Base-by-base conservation (phyloP, 2,329 filamentous ascomycete species). In the Diaporthe helianthi region DNA sequence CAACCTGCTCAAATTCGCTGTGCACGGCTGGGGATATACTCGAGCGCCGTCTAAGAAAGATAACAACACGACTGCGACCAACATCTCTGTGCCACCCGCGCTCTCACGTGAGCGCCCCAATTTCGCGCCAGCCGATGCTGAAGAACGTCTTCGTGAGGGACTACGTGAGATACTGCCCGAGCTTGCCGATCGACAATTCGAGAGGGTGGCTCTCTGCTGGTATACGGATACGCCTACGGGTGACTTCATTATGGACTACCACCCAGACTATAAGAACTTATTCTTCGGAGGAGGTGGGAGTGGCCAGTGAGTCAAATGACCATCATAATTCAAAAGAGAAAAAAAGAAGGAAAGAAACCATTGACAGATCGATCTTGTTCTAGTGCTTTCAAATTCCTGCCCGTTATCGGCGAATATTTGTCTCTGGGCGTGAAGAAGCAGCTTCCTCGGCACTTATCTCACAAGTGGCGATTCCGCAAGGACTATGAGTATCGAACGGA, bases 351-450 rank as follows among this genome's bases (percentile, higher is more conserved):
- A n/a, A n/a, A n/a, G n/a, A n/a, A n/a, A n/a, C n/a, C 9, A 53
- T 19, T 53, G 29, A 53, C 26, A 53, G 10, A 3, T 29, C 29
- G 10, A 3, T 29, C 29, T 33, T 33, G 13, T 19, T 53, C 51
- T 13, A 53, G 51, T 53, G 51, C 51, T n/a, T 53, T 53, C 51
- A 53, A 53, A 33, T 53, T 53, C 19, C 51, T 53, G 31, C 51
- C 51, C 17, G 51, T 53, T 3, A 17, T 53, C 3, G 51, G 51
- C 15, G 51, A 53, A 33, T 53, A 53, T 29, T 29, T 53, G 33
- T 1, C 51, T 53, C n/a, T 53, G 29, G 51, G 51, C 3, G 12
- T 53, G 17, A 53, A 53, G 51, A 53, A 53, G 29, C 9, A 53
- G 51, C 51, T 53, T n/a, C 51, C 51, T 33, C 29, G 1, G 29